Evolutionary conservation across 495 filamentous ascomycete genomes (phyloP), one percentile per base, ranked within the genome.

Genomic region (Daldinia decipiens): DNA sequence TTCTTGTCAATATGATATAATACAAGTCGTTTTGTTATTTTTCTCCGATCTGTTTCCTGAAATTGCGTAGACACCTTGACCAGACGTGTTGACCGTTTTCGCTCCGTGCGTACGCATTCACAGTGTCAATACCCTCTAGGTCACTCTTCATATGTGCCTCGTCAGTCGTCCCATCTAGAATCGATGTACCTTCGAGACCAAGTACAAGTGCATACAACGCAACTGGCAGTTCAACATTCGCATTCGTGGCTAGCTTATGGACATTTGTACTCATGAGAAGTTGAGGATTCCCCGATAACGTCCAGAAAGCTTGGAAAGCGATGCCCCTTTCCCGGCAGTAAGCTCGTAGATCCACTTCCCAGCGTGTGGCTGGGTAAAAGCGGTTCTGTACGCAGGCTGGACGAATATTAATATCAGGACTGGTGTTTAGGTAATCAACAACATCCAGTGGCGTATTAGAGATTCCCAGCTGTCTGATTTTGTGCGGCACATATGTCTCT

Each of bases 241-340:
- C 85, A 0, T 74, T 74, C 13, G 76, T 53, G 13, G 87, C 87
- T 21, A 95, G 72, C 11, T 73, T 75, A 62, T 71, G 69, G 5
- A 94, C 89, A 21, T 84, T 77, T 6, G 70, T 69, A 32, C 82
- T 85, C 45, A 73, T 82, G 31, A 89, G 61, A 50, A 94, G 80
- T 15, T 84, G 77, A 6, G 65, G 67, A 68, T 95, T 95, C 0
- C 86, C 93, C 0, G 87, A 91, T 75, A 95, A 74, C 1, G 90
- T 93, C 92, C 92, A 93, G 79, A 93, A 95, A 21, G 87, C 84
- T 76, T 95, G 91, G 73, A 93, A 95, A 15, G 84, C 74, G 39
- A 92, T 88, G 26, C 80, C 81, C 6, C 85, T 78, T 36, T 86
- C 82, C 13, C 81, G 78, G 72, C 90, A 93, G 75, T 89, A 94